A percentile compares a stretch with the other conserved stretches of the same genome.
phyloP scores from a whole-genome alignment of 2,329 filamentous ascomycete genomes.

The Microdochium nivale region DNA sequence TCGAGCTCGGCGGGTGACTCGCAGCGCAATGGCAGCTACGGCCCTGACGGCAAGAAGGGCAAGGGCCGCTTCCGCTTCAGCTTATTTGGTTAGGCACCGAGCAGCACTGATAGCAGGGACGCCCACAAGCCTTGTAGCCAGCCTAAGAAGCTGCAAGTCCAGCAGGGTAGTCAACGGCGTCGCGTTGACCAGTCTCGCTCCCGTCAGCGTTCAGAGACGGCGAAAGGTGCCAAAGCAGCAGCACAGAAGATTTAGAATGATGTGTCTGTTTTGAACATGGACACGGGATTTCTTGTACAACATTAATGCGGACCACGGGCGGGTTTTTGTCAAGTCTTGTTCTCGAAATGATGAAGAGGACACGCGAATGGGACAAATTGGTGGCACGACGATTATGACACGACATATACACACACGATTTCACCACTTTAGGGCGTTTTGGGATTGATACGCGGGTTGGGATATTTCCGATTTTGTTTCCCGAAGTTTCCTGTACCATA shows the following conservation, averaged over 20 bases:
- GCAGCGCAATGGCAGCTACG: neutral
- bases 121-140: neutral
- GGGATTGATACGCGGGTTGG: neutral
- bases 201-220: too few species aligned
- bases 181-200: too few species aligned
- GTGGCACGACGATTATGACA: neutral
- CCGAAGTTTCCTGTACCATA: too few species aligned
- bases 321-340: neutral
- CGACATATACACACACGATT: neutral
- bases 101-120: conserved; percentile 1
- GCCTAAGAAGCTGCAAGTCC: neutral
- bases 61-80: conserved; percentile 22
- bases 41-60: conserved; percentile 8
- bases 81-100: conserved; percentile 12
- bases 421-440: neutral
- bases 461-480: too few species aligned
- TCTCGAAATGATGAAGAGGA: neutral
- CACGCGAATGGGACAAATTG: neutral
- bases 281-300: too few species aligned
- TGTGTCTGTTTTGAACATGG: too few species aligned
- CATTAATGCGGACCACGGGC: too few species aligned
- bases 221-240: too few species aligned
- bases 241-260: too few species aligned
- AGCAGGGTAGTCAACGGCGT: too few species aligned
- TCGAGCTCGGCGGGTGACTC: conserved; percentile 10